These are phyloP conservation scores for Trichoderma sp. DNA, from an alignment of 2,329 filamentous ascomycete genomes.

Conservation along the genomic window DNA sequence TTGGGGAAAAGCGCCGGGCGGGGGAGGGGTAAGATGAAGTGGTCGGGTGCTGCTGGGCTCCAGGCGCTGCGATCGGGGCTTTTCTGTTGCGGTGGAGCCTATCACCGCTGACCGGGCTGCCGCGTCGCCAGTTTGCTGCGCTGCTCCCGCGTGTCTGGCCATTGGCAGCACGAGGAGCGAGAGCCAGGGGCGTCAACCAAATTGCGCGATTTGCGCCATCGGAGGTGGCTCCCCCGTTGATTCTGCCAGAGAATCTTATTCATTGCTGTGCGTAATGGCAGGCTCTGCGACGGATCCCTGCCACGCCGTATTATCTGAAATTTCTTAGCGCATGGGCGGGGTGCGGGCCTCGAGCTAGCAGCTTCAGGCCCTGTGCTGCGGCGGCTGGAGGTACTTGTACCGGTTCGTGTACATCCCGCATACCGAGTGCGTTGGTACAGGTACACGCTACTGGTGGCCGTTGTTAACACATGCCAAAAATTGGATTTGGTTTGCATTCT, in stretches of 20 bases:
- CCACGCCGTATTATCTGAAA: neutral
- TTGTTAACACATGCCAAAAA: slow-evolving; percentile 8
- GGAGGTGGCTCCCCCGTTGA: neutral
- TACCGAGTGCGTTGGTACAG: neutral
- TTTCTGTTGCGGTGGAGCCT: slow-evolving; percentile 13
- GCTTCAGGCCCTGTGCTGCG: neutral
- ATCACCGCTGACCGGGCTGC: slow-evolving; percentile 2
- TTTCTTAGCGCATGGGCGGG: slow-evolving; percentile 4
- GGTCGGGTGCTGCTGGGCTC: slow-evolving; percentile 2
- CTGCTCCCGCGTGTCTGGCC: neutral
- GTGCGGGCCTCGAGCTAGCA: neutral
- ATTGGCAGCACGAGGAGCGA: neutral
- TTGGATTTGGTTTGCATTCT: neutral
- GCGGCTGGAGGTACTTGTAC: neutral
- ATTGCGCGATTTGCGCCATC: slow-evolving; percentile 25
- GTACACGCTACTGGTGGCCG: neutral
- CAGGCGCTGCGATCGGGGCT: slow-evolving; percentile 8
- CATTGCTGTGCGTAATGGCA: slow-evolving; percentile 21
- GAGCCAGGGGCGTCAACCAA: slow-evolving; percentile 11
- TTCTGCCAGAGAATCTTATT: slow-evolving; percentile 10
- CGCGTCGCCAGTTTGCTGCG: neutral
- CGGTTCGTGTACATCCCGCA: neutral
- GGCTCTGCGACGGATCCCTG: slow-evolving; percentile 6
- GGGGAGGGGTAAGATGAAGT: slow-evolving; percentile 25
- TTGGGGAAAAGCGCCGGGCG: slow-evolving; percentile 21